Evolutionary conservation across 116 monocot species (phyloP), one percentile per base, ranked within the genome.

Genomic region (Cymodocea nodosa): DNA sequence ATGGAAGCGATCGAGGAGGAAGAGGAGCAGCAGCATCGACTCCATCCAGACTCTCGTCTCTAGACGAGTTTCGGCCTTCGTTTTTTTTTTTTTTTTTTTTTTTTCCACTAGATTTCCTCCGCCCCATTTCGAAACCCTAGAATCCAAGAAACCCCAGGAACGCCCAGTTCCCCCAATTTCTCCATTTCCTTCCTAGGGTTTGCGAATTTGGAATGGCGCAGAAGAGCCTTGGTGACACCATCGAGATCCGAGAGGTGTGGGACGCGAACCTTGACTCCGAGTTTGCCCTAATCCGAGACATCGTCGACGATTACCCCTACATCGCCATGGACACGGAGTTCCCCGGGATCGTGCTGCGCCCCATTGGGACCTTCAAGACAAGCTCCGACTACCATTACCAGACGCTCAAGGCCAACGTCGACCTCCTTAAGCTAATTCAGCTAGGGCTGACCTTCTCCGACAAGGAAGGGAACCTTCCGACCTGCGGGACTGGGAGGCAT

Each of bases 251-350:
- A 39, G 89, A 89, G 69, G 89, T 89, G 19, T 85, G 85, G 89
- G 63, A 61, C 18, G 78, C 74, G 14, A 89, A 89, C 57, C 80
- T 89, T 13, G 83, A 89, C 39, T 12, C 57, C 35, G 89, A 89
- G 85, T 83, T 89, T 69, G 75, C 72, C n/a, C 73, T 85, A 63
- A 89, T 89, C 56, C 83, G 85, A 4, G 71, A 76, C 10, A 69
- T 85, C 65, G 85, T 89, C 23, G 85, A 89, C 14, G 69, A 77
- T 6, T 89, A 63, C 67, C 76, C 83, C 19, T 85, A 56, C 66
- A 72, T 83, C 6, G 83, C 89, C 12, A 89, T 89, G 89, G 89
- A 89, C 67, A 85, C 89, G 20, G 85, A 89, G 81, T 89, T 91
- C 73, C 87, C 91, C 9, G 91, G 87, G 8, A 70, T 91, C 64